These are phyloP conservation scores for Withania somnifera DNA, from an alignment of 305 asterid species.

Conservation along the genomic window DNA sequence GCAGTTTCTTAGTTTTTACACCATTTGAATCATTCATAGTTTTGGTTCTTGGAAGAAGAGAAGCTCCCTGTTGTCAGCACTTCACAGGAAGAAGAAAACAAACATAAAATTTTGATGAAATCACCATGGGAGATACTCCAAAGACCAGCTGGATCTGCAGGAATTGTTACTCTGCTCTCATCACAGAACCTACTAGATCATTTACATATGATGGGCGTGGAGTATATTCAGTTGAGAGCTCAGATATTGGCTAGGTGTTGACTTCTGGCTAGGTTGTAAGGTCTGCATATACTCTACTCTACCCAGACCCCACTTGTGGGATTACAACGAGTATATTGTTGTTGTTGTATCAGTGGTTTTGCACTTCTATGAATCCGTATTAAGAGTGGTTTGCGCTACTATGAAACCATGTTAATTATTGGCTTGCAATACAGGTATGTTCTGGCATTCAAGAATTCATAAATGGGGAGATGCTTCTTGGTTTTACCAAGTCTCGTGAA, in stretches of 20 bases:
- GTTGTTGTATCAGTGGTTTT: neutral
- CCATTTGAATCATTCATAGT: constrained; percentile 27
- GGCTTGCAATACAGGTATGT: constrained; percentile 32
- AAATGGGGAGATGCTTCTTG: constrained; percentile 36
- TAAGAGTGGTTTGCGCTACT: neutral
- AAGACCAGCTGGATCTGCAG: constrained; percentile 74
- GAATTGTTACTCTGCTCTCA: constrained; percentile 58
- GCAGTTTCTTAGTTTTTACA: neutral
- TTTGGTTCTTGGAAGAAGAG: constrained; percentile 88
- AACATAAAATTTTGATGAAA: constrained; percentile 76
- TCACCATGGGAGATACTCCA: constrained; percentile 93
- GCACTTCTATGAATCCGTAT: neutral
- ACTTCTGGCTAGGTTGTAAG: neutral
- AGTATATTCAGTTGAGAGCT: constrained; percentile 60
- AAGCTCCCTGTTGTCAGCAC: constrained; percentile 66
- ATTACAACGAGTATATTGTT: no score
- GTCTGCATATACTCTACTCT: no score
- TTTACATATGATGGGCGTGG: constrained; percentile 55
- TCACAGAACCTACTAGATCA: constrained; percentile 48
- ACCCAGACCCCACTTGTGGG: no score
- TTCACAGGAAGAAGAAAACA: constrained; percentile 36
- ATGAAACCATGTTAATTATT: neutral
- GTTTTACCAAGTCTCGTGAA: constrained; percentile 45
- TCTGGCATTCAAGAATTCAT: constrained; percentile 11
- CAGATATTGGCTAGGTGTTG: neutral